phyloP scores from a whole-genome alignment of 768 basidiomycete species.

The Tulasnella sp. region DNA sequence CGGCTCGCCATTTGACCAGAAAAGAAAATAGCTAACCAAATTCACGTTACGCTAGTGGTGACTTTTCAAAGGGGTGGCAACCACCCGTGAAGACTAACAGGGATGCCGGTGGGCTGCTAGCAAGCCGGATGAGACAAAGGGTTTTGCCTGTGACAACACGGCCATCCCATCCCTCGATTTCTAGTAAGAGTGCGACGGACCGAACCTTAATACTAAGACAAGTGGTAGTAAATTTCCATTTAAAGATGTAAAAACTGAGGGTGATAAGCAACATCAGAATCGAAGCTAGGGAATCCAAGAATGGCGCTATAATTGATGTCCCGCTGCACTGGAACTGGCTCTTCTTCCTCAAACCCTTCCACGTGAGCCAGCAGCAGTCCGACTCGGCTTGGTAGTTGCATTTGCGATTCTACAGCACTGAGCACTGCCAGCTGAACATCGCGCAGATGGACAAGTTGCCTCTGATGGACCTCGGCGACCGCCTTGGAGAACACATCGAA shows the following conservation, averaged over 20 bases:
- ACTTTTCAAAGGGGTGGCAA: too few species aligned
- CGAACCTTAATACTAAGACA: too few species aligned
- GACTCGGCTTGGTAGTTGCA: not conserved
- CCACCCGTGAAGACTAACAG: too few species aligned
- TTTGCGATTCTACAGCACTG: not conserved
- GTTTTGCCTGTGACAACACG: too few species aligned
- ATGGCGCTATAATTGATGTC: not conserved
- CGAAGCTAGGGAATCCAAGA: not conserved
- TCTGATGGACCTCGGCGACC: conserved; percentile 6
- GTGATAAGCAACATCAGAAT: not conserved
- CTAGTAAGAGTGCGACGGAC: too few species aligned
- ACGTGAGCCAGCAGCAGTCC: not conserved
- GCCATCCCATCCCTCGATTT: too few species aligned
- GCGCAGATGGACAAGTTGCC: conserved; percentile 5
- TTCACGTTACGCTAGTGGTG: too few species aligned
- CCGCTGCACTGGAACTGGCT: not conserved
- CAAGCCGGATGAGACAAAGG: too few species aligned
- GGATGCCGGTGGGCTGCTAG: too few species aligned
- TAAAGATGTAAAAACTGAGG: not conserved
- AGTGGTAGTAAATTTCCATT: too few species aligned
- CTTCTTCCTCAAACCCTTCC: not conserved
- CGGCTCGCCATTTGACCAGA: too few species aligned
- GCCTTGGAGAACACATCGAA: conserved; percentile 11
- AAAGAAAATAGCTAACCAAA: too few species aligned
- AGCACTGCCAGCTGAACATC: conserved; percentile 9